Evolutionary conservation across 306 rosid genomes (phyloP).

Genomic region (Casuarina glauca): DNA sequence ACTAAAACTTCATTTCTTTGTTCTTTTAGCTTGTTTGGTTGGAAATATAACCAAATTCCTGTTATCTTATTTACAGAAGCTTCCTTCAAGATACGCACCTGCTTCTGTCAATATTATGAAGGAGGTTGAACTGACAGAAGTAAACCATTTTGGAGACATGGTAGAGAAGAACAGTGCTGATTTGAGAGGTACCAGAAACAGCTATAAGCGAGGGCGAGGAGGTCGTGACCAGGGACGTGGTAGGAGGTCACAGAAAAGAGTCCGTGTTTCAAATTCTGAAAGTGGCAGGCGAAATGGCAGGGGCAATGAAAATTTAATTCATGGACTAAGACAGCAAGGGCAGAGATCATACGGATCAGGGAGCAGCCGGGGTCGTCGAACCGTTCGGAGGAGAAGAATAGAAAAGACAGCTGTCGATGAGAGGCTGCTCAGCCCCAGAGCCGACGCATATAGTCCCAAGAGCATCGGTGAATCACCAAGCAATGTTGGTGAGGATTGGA

Average conservation of each 20-base stretch:
- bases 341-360: constrained; percentile 56
- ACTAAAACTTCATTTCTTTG: constrained; percentile 2
- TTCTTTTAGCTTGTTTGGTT: background rate
- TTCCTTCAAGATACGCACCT: constrained; percentile 48
- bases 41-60: constrained; percentile 2
- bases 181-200: constrained; percentile 50
- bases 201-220: constrained; percentile 70
- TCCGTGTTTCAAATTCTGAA: constrained; percentile 44
- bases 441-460: constrained; percentile 45
- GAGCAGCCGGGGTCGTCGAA: constrained; percentile 86
- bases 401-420: constrained; percentile 71
- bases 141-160: constrained; percentile 38
- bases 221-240: constrained; percentile 66
- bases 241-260: constrained; percentile 58
- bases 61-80: constrained; percentile 52
- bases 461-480: constrained; percentile 61
- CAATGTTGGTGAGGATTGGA: constrained; percentile 75
- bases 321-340: constrained; percentile 54
- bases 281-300: constrained; percentile 41
- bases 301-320: constrained; percentile 44
- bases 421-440: constrained; percentile 40
- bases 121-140: constrained; percentile 49
- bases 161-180: constrained; percentile 47
- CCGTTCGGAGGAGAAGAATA: constrained; percentile 77
- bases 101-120: constrained; percentile 50